These are phyloP conservation scores for Saccharomyces paradoxus DNA, from an alignment of 805 yeast genomes.

Conservation along the genomic window DNA sequence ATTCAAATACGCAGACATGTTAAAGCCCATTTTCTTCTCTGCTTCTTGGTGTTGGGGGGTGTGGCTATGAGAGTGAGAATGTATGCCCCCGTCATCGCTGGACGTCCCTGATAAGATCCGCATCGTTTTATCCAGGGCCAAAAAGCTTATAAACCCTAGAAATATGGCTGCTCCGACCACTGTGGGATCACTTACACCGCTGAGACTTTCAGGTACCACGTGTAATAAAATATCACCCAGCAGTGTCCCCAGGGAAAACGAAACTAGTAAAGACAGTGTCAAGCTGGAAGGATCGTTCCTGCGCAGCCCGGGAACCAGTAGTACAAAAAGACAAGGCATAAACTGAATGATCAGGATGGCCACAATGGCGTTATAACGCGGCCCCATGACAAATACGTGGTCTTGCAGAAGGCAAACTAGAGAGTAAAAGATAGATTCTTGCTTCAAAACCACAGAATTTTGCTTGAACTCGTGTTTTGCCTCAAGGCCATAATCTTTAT, in stretches of 20 bases:
- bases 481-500: neutral
- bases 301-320: slow-evolving; percentile 44
- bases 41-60: slow-evolving; percentile 1
- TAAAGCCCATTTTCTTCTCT: slow-evolving; percentile 6
- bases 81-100: slow-evolving; percentile 10
- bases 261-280: slow-evolving; percentile 43
- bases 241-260: slow-evolving; percentile 71
- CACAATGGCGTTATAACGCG: slow-evolving; percentile 53
- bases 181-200: slow-evolving; percentile 33
- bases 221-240: slow-evolving; percentile 71
- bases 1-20: slow-evolving; percentile 54
- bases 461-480: neutral
- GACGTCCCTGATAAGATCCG: slow-evolving; percentile 32
- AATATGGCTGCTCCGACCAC: slow-evolving; percentile 49
- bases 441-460: neutral
- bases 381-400: slow-evolving; percentile 22
- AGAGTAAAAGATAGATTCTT: neutral
- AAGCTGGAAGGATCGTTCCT: slow-evolving; percentile 5
- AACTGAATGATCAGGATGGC: slow-evolving; percentile 61
- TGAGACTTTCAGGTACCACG: slow-evolving; percentile 59
- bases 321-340: slow-evolving; percentile 51
- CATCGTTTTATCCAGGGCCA: slow-evolving; percentile 53
- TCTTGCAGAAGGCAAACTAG: slow-evolving; percentile 6
- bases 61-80: slow-evolving; percentile 41
- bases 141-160: slow-evolving; percentile 52